These are phyloP conservation scores for Fistulifera solaris DNA, from an alignment of 108 stramenopile species.

Conservation along the genomic window DNA sequence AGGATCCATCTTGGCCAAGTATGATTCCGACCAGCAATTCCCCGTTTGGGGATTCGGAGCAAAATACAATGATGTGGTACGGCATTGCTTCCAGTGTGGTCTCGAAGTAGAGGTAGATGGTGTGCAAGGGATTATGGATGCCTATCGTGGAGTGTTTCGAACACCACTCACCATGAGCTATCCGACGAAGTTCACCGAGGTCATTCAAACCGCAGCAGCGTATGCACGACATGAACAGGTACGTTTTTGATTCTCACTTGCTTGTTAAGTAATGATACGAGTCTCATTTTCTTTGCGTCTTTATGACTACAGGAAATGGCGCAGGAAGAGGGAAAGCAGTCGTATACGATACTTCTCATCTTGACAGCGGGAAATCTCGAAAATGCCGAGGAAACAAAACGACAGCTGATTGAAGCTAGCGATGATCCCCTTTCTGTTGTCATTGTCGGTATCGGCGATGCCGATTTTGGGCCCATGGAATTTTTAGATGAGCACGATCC, in stretches of 20 bases:
- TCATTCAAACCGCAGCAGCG: slow-evolving; percentile 60
- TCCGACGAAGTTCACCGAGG: slow-evolving; percentile 83
- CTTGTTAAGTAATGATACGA: not conserved
- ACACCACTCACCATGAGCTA: slow-evolving; percentile 75
- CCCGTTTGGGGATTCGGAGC: slow-evolving; percentile 93
- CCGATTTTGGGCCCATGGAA: slow-evolving; percentile 71
- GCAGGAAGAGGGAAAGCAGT: slow-evolving; percentile 33
- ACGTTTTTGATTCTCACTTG: slow-evolving; percentile 12
- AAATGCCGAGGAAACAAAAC: slow-evolving; percentile 75
- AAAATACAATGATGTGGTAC: slow-evolving; percentile 78
- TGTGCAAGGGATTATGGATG: slow-evolving; percentile 81
- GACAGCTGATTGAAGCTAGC: slow-evolving; percentile 47
- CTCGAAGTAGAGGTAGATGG: slow-evolving; percentile 59
- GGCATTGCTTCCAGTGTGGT: slow-evolving; percentile 81
- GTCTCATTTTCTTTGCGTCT: not conserved
- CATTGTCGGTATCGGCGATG: slow-evolving; percentile 83
- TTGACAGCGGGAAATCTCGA: slow-evolving; percentile 86
- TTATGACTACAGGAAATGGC: slow-evolving; percentile 25
- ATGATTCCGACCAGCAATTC: slow-evolving; percentile 83
- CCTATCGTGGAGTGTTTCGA: slow-evolving; percentile 65
- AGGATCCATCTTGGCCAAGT: slow-evolving; percentile 67
- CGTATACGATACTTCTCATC: slow-evolving; percentile 86
- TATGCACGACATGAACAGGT: slow-evolving; percentile 54
- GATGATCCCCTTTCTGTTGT: slow-evolving; percentile 74
- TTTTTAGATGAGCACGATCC: slow-evolving; percentile 67